Evolutionary conservation across 164 flowering plant genomes (phyloP).

Genomic region (Magnolia changhungtana): DNA sequence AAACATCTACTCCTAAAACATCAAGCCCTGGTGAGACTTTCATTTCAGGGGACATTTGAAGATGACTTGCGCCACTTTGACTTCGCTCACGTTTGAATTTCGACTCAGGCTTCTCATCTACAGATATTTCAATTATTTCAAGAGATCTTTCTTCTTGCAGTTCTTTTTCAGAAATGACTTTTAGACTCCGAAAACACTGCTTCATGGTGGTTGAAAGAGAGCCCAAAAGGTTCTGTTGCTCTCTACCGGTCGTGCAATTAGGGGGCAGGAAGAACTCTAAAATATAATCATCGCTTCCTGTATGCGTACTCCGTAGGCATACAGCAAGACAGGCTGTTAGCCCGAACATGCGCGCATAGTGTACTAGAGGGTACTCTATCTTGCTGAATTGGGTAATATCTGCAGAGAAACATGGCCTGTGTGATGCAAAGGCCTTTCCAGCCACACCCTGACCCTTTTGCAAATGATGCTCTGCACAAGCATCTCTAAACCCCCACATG

Average conservation of each 20-base stretch:
- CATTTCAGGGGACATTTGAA: constrained; percentile 14
- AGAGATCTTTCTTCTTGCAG: constrained; percentile 43
- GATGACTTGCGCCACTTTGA: background rate
- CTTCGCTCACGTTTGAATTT: constrained; percentile 18
- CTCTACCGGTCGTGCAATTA: constrained; percentile 34
- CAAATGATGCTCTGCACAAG: constrained; percentile 94
- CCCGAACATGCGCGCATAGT: constrained; percentile 90
- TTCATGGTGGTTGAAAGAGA: constrained; percentile 65
- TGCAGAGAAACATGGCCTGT: constrained; percentile 55
- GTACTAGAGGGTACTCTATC: constrained; percentile 87
- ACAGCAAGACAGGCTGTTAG: constrained; percentile 72
- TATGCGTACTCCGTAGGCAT: constrained; percentile 64
- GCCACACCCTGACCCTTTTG: constrained; percentile 91
- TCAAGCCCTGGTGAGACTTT: constrained; percentile 21
- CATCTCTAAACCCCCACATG: constrained; percentile 94
- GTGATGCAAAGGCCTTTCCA: constrained; percentile 78
- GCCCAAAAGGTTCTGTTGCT: constrained; percentile 55
- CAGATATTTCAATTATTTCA: constrained; percentile 49
- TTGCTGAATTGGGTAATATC: constrained; percentile 77
- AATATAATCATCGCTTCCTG: constrained; percentile 84
- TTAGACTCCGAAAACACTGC: constrained; percentile 62
- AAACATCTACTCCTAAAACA: constrained; percentile 13
- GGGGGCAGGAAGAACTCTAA: constrained; percentile 90
- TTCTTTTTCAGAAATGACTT: constrained; percentile 54
- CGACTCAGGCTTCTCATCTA: constrained; percentile 27